Conservation (phyloP, 2,329 filamentous ascomycete genomes). For the Diplodia mutila region DNA sequence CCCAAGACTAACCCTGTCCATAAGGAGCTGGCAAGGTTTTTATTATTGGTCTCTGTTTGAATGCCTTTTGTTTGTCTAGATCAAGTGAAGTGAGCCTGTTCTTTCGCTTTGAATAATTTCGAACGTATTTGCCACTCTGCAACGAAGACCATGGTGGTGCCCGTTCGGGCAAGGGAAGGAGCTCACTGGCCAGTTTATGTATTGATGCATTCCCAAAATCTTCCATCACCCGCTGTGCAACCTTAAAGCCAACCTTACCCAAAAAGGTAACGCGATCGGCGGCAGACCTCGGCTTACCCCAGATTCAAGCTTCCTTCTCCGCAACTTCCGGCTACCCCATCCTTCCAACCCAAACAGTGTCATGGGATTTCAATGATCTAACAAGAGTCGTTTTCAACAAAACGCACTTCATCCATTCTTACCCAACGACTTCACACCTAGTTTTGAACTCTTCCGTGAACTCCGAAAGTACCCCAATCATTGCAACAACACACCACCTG, state of each 20-base stretch:
- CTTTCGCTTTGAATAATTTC: too few species aligned
- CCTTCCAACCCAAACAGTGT: neutral
- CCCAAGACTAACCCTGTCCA: too few species aligned
- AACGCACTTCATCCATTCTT: neutral
- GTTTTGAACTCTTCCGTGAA: neutral
- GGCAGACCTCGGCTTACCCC: conserved; percentile 19
- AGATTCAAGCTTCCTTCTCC: conserved; percentile 7
- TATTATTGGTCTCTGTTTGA: too few species aligned
- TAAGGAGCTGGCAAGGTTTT: too few species aligned
- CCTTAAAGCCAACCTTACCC: neutral
- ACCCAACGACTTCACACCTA: neutral
- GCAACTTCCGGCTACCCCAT: neutral
- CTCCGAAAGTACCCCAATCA: neutral
- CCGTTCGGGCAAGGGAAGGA: too few species aligned
- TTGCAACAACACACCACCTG: too few species aligned
- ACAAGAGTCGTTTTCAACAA: neutral
- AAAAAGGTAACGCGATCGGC: conserved; percentile 1
- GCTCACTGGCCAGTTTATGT: too few species aligned
- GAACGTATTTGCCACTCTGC: too few species aligned
- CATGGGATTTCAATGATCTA: neutral
- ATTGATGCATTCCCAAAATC: too few species aligned
- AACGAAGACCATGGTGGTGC: too few species aligned
- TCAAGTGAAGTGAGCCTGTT: too few species aligned
- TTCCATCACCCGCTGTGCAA: neutral
- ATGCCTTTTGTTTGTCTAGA: too few species aligned